Conservation (phyloP, 179 eudicot species). For the Patellifolia procumbens region DNA sequence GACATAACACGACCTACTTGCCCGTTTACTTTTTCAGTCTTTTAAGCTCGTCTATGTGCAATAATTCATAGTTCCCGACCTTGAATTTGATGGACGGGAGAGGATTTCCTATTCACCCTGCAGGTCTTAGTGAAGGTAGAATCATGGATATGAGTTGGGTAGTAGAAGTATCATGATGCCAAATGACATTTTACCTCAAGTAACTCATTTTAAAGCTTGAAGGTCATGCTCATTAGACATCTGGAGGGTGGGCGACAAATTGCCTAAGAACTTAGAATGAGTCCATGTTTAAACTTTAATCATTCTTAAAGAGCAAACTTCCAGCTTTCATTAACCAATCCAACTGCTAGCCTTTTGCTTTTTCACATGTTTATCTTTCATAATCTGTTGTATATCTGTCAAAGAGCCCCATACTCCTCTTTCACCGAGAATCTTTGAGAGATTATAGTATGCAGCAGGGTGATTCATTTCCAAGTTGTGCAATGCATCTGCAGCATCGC, state of each 20-base stretch:
- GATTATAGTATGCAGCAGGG: constrained; percentile 48
- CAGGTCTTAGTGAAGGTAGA: no score
- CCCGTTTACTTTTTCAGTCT: no score
- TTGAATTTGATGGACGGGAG: no score
- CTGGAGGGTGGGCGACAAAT: not conserved
- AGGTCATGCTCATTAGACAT: not conserved
- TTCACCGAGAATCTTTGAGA: constrained; percentile 61
- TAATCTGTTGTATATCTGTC: constrained; percentile 37
- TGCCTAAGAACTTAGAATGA: not conserved
- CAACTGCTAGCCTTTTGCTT: constrained; percentile 69
- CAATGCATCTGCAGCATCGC: constrained; percentile 51
- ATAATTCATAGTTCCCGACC: no score
- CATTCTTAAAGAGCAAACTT: not conserved
- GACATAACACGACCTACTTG: no score
- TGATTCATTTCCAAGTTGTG: constrained; percentile 48
- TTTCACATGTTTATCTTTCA: constrained; percentile 36
- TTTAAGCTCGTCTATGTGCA: no score
- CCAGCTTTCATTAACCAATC: constrained; percentile 34
- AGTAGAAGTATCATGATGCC: no score
- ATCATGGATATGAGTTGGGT: no score
- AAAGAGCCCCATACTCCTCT: constrained; percentile 47
- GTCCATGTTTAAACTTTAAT: no score
- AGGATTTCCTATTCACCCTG: no score
- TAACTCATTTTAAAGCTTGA: no score
- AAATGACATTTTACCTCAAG: not conserved